Evolutionary conservation across 1,284 basidiomycete species (phyloP), one percentile per base, ranked within the genome.

Genomic region (Ceratobasidium sp.): DNA sequence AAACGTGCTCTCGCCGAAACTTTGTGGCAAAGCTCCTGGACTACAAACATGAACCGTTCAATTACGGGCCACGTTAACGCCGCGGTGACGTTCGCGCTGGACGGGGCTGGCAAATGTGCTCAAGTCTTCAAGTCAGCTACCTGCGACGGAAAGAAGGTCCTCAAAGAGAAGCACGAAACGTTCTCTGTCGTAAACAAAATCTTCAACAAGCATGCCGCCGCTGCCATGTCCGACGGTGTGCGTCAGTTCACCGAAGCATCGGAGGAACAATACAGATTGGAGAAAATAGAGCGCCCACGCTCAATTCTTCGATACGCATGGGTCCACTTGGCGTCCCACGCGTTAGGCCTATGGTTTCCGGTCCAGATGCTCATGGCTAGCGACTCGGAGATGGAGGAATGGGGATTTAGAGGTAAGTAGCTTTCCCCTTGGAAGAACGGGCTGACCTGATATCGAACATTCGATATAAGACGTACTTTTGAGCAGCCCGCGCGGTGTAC

Each of bases 331-430:
- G 67, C 67, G 12, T 16, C 50, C n/a, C 46, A 41, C 27, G 50
- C 33, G 12, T 12, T 69, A 27, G 67, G 67, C 10, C 10, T 38
- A 35, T 54, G 18, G 18, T 69, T 54, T 35, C 67, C 67, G 4
- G 14, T 69, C 12, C 48, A 69, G 23, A 10, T 69, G 12, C 14
- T 38, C 2, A 55, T 41, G 5, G 6, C 14, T 20, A 48, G 16
- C 14, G 33, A 30, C 35, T 50, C 54, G 27, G 27, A 30, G 10
- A 52, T 69, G 67, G 67, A 52, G 38, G 50, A 69, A 55, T 69
- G 67, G 67, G 67, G 67, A 6, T 69, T 69, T 33, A 69, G 55
- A 69, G 48, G 67, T 38, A 55, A 30, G 30, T 23, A 12, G 8
- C 18, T n/a, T n/a, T 30, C 20, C 35, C 20, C 8, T 38, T 30